These are phyloP conservation scores for Oryza meyeriana DNA, from an alignment of 176 grass and related monocot species.

Conservation along the genomic window DNA sequence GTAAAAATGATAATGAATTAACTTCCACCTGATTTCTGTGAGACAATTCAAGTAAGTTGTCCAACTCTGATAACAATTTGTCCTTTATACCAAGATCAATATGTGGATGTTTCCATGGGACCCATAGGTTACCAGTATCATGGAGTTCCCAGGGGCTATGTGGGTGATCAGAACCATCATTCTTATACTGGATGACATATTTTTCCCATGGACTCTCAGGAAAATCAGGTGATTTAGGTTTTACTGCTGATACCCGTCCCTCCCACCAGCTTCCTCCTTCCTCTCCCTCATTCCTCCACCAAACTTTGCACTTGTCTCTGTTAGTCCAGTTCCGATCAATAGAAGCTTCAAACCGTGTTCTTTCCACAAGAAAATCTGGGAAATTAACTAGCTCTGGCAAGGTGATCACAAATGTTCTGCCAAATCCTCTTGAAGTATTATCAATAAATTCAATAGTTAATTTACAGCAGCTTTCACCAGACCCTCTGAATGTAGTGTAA, in stretches of 20 bases:
- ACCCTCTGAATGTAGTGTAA: constrained; percentile 77
- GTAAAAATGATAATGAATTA: neutral
- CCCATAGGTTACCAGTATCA: constrained; percentile 66
- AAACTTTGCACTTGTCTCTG: constrained; percentile 92
- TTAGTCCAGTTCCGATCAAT: constrained; percentile 77
- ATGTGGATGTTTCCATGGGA: constrained; percentile 79
- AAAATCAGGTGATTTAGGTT: constrained; percentile 72
- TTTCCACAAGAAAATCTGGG: constrained; percentile 97
- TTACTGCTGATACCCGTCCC: constrained; percentile 60
- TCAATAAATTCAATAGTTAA: constrained; percentile 64
- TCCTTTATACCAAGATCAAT: constrained; percentile 50
- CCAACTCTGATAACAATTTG: constrained; percentile 55
- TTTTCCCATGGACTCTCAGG: constrained; percentile 94
- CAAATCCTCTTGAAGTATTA: constrained; percentile 48
- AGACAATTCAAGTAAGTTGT: constrained; percentile 55
- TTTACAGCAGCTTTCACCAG: constrained; percentile 94
- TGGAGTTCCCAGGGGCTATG: constrained; percentile 98
- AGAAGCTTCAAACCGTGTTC: constrained; percentile 70
- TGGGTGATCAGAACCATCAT: constrained; percentile 58
- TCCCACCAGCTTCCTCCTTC: constrained; percentile 94
- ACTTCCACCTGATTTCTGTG: constrained; percentile 61
- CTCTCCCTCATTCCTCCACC: constrained; percentile 73
- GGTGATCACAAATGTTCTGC: constrained; percentile 61
- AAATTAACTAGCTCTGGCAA: constrained; percentile 67
- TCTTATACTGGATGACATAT: constrained; percentile 82